Conservation (phyloP, 2,329 filamentous ascomycete species). For the Neofusicoccum umdonicola region DNA sequence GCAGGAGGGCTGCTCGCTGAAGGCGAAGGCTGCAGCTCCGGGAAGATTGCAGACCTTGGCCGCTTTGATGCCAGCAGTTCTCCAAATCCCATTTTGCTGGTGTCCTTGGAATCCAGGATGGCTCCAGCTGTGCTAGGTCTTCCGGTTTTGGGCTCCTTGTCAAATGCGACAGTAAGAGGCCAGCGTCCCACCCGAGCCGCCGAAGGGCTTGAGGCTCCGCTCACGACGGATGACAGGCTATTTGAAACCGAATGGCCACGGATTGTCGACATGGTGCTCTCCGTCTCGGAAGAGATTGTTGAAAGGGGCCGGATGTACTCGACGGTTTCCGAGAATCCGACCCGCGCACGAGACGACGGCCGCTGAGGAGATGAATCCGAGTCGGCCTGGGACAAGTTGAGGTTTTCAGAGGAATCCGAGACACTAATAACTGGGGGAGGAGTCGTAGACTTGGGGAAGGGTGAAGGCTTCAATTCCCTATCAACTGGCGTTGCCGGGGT, state of each 20-base stretch:
- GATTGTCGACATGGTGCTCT: slow-evolving; percentile 69
- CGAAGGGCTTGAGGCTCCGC: slow-evolving; percentile 51
- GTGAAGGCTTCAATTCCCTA: slow-evolving; percentile 6
- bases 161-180: slow-evolving; percentile 40
- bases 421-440: slow-evolving; percentile 35
- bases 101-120: slow-evolving; percentile 53
- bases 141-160: slow-evolving; percentile 33
- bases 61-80: slow-evolving; percentile 31
- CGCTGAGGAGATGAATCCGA: slow-evolving; percentile 32
- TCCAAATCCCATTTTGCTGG: slow-evolving; percentile 25
- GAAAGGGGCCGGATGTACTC: slow-evolving; percentile 84
- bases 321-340: slow-evolving; percentile 80
- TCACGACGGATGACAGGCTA: slow-evolving; percentile 76
- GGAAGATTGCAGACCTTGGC: slow-evolving; percentile 36
- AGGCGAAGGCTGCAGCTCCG: slow-evolving; percentile 22
- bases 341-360: slow-evolving; percentile 58
- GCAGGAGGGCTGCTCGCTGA: slow-evolving; percentile 22
- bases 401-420: slow-evolving; percentile 23
- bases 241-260: slow-evolving; percentile 72
- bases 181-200: slow-evolving; percentile 42
- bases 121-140: slow-evolving; percentile 70
- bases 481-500: slow-evolving; percentile 12
- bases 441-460: slow-evolving; percentile 1
- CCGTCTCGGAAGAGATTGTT: slow-evolving; percentile 78
- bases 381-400: slow-evolving; percentile 29